Conservation (phyloP, 2,329 filamentous ascomycete genomes). For the Colletotrichum euphorbiae region DNA sequence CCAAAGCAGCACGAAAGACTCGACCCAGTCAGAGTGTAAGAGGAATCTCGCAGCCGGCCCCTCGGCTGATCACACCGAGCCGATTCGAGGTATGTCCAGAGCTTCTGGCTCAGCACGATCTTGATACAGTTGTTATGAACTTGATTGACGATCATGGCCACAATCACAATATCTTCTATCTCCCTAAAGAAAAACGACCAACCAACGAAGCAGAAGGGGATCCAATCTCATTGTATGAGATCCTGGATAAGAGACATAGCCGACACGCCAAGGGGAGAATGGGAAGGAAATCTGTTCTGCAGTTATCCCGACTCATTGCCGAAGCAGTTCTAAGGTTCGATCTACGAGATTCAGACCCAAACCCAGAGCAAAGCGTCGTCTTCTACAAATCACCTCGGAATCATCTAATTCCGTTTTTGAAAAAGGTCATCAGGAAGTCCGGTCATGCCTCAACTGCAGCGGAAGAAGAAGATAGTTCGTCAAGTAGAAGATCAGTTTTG, state of each 20-base stretch:
- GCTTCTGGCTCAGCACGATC: background rate
- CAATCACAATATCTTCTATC: conserved; percentile 5
- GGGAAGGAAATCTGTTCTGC: background rate
- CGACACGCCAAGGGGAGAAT: background rate
- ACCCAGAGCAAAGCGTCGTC: background rate
- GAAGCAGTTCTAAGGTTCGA: conserved; percentile 9
- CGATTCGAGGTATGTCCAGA: background rate
- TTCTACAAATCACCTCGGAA: background rate
- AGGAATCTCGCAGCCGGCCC: background rate
- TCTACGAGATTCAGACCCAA: background rate
- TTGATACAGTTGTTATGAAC: conserved; percentile 2
- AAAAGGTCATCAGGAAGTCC: background rate
- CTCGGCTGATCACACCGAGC: background rate
- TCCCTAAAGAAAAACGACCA: background rate
- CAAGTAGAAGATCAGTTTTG: background rate
- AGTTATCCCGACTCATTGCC: background rate
- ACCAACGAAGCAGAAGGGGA: background rate
- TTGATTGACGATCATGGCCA: background rate
- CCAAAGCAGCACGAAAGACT: background rate
- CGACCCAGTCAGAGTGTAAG: background rate
- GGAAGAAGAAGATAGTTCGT: background rate
- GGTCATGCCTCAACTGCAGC: background rate
- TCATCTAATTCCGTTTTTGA: background rate
- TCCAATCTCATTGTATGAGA: background rate
- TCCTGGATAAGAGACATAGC: background rate